phyloP scores from a whole-genome alignment of 768 basidiomycete species.

The Boletus fagicola region DNA sequence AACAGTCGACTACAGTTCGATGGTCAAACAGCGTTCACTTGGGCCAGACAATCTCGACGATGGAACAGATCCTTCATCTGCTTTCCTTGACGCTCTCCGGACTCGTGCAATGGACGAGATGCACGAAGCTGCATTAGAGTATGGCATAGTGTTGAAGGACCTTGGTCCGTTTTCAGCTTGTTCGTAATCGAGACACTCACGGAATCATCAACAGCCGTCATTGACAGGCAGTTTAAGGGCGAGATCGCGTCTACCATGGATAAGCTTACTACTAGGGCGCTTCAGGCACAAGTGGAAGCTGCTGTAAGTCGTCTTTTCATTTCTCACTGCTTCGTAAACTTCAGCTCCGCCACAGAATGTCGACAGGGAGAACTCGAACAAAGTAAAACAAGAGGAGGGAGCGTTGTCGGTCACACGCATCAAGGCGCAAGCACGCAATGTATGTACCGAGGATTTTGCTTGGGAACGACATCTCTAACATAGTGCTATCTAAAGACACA shows the following conservation, averaged over 20 bases:
- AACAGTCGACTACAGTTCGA: constrained; percentile 52
- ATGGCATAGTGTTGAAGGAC: constrained; percentile 81
- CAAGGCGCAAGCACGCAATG: constrained; percentile 61
- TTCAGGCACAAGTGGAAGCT: constrained; percentile 86
- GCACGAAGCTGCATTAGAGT: constrained; percentile 76
- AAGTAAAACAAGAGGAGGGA: constrained; percentile 83
- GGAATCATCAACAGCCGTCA: constrained; percentile 56
- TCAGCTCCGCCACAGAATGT: constrained; percentile 53
- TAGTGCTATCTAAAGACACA: constrained; percentile 42
- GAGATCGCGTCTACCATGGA: constrained; percentile 86
- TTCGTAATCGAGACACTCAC: constrained; percentile 3
- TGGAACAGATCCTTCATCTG: constrained; percentile 63
- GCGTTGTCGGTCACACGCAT: constrained; percentile 73
- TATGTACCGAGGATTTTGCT: constrained; percentile 20
- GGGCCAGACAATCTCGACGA: constrained; percentile 77
- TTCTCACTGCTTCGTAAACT: not conserved
- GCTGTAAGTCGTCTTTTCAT: constrained; percentile 46
- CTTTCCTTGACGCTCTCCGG: constrained; percentile 78
- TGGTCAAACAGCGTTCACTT: constrained; percentile 78
- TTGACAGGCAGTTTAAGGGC: constrained; percentile 86
- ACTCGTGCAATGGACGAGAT: constrained; percentile 87
- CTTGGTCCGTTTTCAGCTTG: constrained; percentile 45
- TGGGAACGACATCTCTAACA: constrained; percentile 7
- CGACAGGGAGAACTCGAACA: constrained; percentile 84
- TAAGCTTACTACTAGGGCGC: constrained; percentile 76